Evolutionary conservation across 257 asterid species (phyloP).

Genomic region (Dorcoceras hygrometricum): DNA sequence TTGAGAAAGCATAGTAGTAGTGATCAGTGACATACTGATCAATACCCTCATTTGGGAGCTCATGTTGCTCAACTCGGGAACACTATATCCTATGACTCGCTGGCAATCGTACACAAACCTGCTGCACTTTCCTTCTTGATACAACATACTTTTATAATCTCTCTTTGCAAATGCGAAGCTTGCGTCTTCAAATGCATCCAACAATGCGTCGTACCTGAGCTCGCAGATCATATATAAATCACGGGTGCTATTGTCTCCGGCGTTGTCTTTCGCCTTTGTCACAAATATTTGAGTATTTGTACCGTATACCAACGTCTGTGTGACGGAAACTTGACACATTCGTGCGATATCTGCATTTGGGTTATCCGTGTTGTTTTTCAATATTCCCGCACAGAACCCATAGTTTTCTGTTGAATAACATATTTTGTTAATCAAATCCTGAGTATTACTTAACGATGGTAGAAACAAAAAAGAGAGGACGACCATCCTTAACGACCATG

Average conservation of each 20-base stretch:
- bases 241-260: background rate
- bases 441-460: background rate
- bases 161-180: background rate
- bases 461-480: conserved; percentile 1
- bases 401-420: background rate
- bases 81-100: background rate
- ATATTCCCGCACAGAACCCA: background rate
- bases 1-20: background rate
- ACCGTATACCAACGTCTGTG: background rate
- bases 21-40: conserved; percentile 1
- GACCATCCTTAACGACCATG: background rate
- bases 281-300: background rate
- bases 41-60: background rate
- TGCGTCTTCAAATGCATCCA: background rate
- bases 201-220: background rate
- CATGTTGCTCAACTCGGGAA: background rate
- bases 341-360: background rate
- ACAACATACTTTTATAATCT: conserved; percentile 14
- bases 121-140: background rate
- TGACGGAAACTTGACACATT: conserved; percentile 15
- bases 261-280: background rate
- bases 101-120: conserved; percentile 24
- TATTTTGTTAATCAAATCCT: conserved; percentile 10
- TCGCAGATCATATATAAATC: conserved; percentile 8
- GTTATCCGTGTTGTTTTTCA: background rate